Percentiles rank a stretch among this genome's conserved stretches.
Evolutionary conservation across 257 asterid species (phyloP).

Genomic region (Solanum corneliomulleri): DNA sequence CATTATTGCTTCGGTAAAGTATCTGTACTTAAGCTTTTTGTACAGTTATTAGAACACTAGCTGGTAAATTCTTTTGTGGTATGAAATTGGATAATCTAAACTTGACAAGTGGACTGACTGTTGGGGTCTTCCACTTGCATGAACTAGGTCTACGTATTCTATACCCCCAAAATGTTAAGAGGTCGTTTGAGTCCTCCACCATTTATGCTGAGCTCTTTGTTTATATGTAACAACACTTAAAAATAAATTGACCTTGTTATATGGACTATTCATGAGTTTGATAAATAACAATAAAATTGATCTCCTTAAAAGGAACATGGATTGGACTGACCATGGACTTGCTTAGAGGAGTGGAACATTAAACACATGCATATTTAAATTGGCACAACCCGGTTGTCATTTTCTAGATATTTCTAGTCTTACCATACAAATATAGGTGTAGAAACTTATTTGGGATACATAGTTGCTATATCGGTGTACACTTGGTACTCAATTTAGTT

Average conservation of each 20-base stretch:
- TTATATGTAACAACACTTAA: neutral
- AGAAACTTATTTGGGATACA: neutral
- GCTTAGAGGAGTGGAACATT: neutral
- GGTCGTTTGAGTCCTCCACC: neutral
- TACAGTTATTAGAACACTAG: neutral
- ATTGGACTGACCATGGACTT: neutral
- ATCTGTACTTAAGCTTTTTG: neutral
- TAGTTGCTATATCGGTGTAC: neutral
- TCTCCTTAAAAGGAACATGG: neutral
- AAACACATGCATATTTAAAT: neutral
- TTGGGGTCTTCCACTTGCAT: neutral
- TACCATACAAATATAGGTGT: neutral
- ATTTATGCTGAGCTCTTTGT: neutral
- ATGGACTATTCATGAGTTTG: neutral
- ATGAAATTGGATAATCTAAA: neutral
- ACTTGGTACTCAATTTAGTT: neutral
- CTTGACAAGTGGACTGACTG: neutral
- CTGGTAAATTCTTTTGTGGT: neutral
- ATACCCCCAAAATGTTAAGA: neutral
- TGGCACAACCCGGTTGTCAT: neutral
- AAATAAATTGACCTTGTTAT: neutral
- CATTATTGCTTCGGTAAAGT: slow-evolving; percentile 69
- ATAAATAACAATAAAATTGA: neutral
- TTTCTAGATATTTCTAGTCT: neutral
- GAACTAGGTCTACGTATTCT: neutral